phyloP scores from a whole-genome alignment of 768 basidiomycete genomes.

The Mycena indigotica region DNA sequence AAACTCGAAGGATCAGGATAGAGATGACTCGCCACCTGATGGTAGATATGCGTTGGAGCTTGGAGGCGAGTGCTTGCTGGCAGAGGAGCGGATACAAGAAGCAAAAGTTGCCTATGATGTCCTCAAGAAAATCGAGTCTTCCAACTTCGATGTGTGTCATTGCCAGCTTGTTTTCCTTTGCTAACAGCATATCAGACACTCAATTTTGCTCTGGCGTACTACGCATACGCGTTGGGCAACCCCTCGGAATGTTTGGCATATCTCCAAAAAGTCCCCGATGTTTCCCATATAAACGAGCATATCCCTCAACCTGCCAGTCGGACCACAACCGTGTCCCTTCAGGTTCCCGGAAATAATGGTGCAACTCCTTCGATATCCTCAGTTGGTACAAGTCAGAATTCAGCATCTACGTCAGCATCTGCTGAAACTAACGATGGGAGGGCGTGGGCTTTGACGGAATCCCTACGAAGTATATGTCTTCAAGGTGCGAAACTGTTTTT shows the following conservation, averaged over 20 bases:
- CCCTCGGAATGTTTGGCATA: conserved; percentile 65
- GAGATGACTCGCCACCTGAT: conserved; percentile 44
- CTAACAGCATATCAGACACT: conserved; percentile 54
- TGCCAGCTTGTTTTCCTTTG: conserved; percentile 3
- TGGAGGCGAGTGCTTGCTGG: conserved; percentile 60
- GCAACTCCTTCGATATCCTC: conserved; percentile 48
- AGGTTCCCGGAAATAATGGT: conserved; percentile 34
- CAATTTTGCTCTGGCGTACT: conserved; percentile 72
- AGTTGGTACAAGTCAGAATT: conserved; percentile 51
- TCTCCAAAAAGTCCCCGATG: conserved; percentile 55
- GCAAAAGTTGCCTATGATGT: conserved; percentile 54
- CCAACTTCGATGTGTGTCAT: conserved; percentile 60
- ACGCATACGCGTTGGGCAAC: conserved; percentile 74
- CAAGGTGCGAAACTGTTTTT: conserved; percentile 56
- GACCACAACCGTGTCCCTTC: conserved; percentile 41
- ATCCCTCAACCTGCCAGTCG: conserved; percentile 50
- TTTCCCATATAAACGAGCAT: conserved; percentile 56
- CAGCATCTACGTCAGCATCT: conserved; percentile 41
- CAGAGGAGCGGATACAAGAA: conserved; percentile 60
- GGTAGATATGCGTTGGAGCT: conserved; percentile 43
- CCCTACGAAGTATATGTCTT: conserved; percentile 74
- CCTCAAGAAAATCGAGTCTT: conserved; percentile 51
- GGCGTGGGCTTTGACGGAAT: conserved; percentile 73
- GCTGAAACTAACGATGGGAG: conserved; percentile 69
- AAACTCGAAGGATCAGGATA: conserved; percentile 54